Conservation (phyloP, 495 filamentous ascomycete species). For the Podospora comata region DNA sequence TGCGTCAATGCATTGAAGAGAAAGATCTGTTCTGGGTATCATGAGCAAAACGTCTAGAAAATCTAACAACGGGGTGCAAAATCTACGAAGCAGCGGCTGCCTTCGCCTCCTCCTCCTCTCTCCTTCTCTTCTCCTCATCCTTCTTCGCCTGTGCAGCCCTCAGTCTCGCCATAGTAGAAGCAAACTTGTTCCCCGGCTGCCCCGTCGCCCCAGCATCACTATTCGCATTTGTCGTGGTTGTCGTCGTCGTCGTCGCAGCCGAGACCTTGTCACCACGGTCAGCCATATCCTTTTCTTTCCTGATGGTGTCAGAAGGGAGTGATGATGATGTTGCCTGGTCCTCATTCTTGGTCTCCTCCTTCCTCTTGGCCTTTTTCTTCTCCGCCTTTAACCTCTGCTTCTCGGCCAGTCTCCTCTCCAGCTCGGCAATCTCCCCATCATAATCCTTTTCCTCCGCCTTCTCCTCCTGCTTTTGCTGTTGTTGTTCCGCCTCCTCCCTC, state of each 20-base stretch:
- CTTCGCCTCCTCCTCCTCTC: slow-evolving; percentile 8
- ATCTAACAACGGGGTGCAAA: not conserved
- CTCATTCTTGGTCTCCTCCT: slow-evolving; percentile 28
- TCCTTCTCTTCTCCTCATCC: slow-evolving; percentile 28
- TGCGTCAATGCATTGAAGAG: not conserved
- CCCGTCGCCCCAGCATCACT: slow-evolving; percentile 3
- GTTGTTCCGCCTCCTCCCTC: not conserved
- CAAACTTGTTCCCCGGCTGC: slow-evolving; percentile 25
- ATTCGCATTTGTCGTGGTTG: not conserved
- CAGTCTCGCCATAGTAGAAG: slow-evolving; percentile 42
- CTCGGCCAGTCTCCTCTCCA: slow-evolving; percentile 37
- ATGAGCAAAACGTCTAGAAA: not conserved
- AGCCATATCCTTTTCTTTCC: slow-evolving; percentile 29
- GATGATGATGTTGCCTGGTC: slow-evolving; percentile 9
- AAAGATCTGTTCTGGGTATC: not conserved
- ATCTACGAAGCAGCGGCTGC: not conserved
- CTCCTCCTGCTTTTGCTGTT: slow-evolving; percentile 3
- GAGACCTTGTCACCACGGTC: slow-evolving; percentile 28
- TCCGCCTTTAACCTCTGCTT: slow-evolving; percentile 33
- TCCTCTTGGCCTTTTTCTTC: slow-evolving; percentile 33
- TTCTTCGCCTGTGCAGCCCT: slow-evolving; percentile 41
- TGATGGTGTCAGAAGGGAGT: not conserved
- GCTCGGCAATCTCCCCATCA: slow-evolving; percentile 41
- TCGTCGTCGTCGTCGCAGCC: slow-evolving; percentile 5
- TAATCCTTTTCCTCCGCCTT: slow-evolving; percentile 25